Evolutionary conservation across 2,329 filamentous ascomycete genomes (phyloP).

Genomic region (Fusarium acutatum): DNA sequence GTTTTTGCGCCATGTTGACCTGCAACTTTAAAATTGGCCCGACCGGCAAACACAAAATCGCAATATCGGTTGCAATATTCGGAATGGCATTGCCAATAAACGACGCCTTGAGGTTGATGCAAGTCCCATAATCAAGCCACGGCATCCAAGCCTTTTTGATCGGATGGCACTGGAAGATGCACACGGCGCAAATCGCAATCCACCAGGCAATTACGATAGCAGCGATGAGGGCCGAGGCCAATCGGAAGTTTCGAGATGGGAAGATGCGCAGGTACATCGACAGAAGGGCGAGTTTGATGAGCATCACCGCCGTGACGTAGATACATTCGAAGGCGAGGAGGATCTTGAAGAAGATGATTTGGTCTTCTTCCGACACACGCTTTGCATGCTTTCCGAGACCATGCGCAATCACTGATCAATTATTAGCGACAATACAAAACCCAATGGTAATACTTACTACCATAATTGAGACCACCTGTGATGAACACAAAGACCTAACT

Average conservation of each 20-base stretch:
- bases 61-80: slow-evolving; percentile 21
- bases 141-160: slow-evolving; percentile 23
- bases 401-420: slow-evolving; percentile 14
- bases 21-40: slow-evolving; percentile 20
- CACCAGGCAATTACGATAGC: slow-evolving; percentile 14
- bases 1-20: slow-evolving; percentile 16
- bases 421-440: not conserved
- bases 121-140: not conserved
- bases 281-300: slow-evolving; percentile 22
- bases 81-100: slow-evolving; percentile 28
- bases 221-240: slow-evolving; percentile 5
- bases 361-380: not conserved
- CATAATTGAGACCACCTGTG: slow-evolving; percentile 21
- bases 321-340: slow-evolving; percentile 27
- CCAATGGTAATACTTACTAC: not conserved
- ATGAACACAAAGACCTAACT: slow-evolving; percentile 16
- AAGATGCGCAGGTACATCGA: slow-evolving; percentile 29
- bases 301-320: slow-evolving; percentile 22
- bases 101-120: slow-evolving; percentile 25
- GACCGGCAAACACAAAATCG: slow-evolving; percentile 16
- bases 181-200: slow-evolving; percentile 25
- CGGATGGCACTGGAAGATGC: slow-evolving; percentile 22
- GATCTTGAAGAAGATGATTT: slow-evolving; percentile 14
- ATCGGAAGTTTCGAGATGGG: slow-evolving; percentile 7
- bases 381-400: slow-evolving; percentile 15